Evolutionary conservation across 345 rosid species (phyloP).

Genomic region (Pugionium cornutum): DNA sequence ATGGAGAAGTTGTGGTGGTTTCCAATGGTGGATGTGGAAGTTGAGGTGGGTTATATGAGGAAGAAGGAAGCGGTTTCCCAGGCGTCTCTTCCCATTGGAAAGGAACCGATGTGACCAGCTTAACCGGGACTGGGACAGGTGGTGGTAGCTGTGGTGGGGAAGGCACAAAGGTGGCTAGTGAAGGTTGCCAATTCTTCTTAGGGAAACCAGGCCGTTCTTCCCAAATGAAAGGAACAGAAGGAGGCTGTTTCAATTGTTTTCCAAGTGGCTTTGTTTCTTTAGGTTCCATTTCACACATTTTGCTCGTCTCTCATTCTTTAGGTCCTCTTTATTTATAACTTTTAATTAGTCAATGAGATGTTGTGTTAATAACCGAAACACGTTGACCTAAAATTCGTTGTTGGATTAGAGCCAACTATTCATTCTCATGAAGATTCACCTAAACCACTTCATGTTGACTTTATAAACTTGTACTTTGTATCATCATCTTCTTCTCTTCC

Average conservation of each 20-base stretch:
- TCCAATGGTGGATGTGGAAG: conserved; percentile 31
- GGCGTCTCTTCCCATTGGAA: conserved; percentile 84
- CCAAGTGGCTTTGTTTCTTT: conserved; percentile 35
- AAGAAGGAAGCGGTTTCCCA: conserved; percentile 54
- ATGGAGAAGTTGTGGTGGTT: not conserved
- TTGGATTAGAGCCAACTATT: conserved; percentile 37
- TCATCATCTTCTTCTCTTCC: conserved; percentile 24
- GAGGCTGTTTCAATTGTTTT: conserved; percentile 59
- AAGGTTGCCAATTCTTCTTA: conserved; percentile 70
- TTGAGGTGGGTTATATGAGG: conserved; percentile 30
- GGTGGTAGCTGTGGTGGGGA: conserved; percentile 42
- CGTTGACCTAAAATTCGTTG: conserved; percentile 13
- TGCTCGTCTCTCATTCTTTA: conserved; percentile 3
- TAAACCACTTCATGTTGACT: conserved; percentile 34
- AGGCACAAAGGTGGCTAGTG: conserved; percentile 35
- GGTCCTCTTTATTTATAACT: conserved; percentile 18
- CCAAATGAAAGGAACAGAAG: conserved; percentile 83
- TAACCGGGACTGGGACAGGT: conserved; percentile 46
- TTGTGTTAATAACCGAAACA: conserved; percentile 29
- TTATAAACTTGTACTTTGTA: not conserved
- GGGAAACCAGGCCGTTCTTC: conserved; percentile 79
- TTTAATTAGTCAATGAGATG: conserved; percentile 20
- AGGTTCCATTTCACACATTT: conserved; percentile 39
- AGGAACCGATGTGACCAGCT: conserved; percentile 67
- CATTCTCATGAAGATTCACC: conserved; percentile 26